Evolutionary conservation across 345 rosid species (phyloP).

Genomic region (Eucalyptus microcorys): DNA sequence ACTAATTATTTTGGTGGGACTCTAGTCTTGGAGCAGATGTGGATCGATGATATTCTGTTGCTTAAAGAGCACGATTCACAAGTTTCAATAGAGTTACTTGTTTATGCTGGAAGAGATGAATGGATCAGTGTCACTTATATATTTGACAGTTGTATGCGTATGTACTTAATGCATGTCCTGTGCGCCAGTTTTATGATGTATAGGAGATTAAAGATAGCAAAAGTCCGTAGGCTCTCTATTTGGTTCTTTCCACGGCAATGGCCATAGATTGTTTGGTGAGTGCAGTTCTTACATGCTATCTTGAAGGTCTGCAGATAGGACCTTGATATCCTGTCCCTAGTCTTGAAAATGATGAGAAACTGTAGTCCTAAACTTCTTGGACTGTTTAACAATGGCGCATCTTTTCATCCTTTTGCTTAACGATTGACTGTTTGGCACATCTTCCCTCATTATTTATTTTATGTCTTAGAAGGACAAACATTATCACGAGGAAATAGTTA

Average conservation of each 20-base stretch:
- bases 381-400: not conserved
- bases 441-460: not conserved
- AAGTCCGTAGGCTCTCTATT: not conserved
- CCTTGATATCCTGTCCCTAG: not conserved
- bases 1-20: not conserved
- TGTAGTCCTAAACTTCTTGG: not conserved
- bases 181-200: not conserved
- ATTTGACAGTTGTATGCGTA: not conserved
- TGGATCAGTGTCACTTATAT: not conserved
- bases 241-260: not conserved
- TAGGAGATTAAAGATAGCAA: not conserved
- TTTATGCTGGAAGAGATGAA: not conserved
- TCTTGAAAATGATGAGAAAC: not conserved
- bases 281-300: not conserved
- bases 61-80: not conserved
- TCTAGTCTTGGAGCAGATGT: not conserved
- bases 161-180: not conserved
- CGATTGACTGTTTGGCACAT: not conserved
- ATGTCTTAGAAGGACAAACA: not conserved
- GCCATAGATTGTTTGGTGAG: not conserved
- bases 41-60: not conserved
- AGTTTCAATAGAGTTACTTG: not conserved
- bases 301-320: not conserved
- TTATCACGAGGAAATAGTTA: not conserved
- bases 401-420: not conserved